These are phyloP conservation scores for Brasenia schreberi DNA, from an alignment of 164 flowering plant species.

Conservation along the genomic window DNA sequence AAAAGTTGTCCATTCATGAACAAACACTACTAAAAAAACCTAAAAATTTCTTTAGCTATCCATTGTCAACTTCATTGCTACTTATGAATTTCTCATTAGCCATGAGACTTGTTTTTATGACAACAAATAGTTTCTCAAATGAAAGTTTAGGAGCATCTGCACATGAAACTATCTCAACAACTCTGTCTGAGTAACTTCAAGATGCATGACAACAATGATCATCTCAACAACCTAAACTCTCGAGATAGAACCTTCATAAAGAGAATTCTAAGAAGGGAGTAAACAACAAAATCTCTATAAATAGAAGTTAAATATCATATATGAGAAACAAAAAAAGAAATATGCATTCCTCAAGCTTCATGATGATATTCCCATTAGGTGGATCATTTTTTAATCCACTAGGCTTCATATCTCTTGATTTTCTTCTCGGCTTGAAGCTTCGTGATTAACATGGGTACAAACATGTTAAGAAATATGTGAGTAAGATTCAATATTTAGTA, in stretches of 20 bases:
- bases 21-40: too few relatives aligned
- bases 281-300: background rate
- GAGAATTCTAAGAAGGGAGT: slow-evolving; percentile 47
- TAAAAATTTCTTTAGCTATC: too few relatives aligned
- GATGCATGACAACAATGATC: slow-evolving; percentile 69
- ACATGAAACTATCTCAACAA: slow-evolving; percentile 82
- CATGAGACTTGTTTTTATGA: slow-evolving; percentile 43
- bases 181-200: slow-evolving; percentile 65
- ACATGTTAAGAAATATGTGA: slow-evolving; percentile 73
- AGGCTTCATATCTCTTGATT: slow-evolving; percentile 84
- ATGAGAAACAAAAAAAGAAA: background rate
- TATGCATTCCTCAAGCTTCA: slow-evolving; percentile 80
- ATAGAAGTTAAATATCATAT: background rate
- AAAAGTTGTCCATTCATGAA: too few relatives aligned
- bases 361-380: slow-evolving; percentile 67
- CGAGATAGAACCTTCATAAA: slow-evolving; percentile 68
- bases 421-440: slow-evolving; percentile 91
- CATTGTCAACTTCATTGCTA: too few relatives aligned
- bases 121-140: slow-evolving; percentile 61
- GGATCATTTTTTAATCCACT: slow-evolving; percentile 91
- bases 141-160: slow-evolving; percentile 74
- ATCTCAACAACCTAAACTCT: slow-evolving; percentile 94
- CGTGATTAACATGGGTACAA: slow-evolving; percentile 76
- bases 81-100: background rate
- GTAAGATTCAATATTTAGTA: too few relatives aligned